These are phyloP conservation scores for Pyrenophora tritici-repentis DNA, from an alignment of 2,329 filamentous ascomycete genomes.

Conservation along the genomic window DNA sequence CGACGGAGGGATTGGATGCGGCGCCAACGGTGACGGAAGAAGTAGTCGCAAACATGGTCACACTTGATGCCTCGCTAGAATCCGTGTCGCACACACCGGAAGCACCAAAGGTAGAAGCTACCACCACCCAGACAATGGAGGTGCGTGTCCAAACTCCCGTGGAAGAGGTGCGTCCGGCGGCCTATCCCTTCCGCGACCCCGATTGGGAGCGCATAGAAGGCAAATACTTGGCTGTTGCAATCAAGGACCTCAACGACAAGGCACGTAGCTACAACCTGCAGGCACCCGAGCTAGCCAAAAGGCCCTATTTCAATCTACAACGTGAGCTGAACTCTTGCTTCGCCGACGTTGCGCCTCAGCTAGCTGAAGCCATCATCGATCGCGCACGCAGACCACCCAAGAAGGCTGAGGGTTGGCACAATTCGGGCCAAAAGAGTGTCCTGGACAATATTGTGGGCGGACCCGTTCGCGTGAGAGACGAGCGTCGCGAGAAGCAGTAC, in stretches of 20 bases:
- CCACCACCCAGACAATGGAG: constrained; percentile 22
- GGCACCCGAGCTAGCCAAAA: constrained; percentile 89
- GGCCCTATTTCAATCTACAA: constrained; percentile 84
- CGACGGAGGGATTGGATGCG: constrained; percentile 8
- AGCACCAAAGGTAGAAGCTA: constrained; percentile 1
- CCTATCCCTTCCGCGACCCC: constrained; percentile 73
- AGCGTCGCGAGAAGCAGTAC: constrained; percentile 71
- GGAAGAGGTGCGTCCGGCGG: constrained; percentile 44
- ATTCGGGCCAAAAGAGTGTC: constrained; percentile 56
- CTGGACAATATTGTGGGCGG: constrained; percentile 64
- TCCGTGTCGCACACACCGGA: constrained; percentile 1
- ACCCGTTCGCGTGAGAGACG: constrained; percentile 72
- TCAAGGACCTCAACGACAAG: constrained; percentile 77
- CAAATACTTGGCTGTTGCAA: constrained; percentile 75
- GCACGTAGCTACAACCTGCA: constrained; percentile 92
- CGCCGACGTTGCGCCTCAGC: constrained; percentile 78
- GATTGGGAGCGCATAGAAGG: constrained; percentile 74
- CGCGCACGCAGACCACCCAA: constrained; percentile 60
- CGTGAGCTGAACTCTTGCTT: constrained; percentile 82
- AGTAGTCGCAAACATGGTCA: constrained; percentile 29
- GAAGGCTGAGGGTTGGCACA: constrained; percentile 47
- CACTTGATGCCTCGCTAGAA: constrained; percentile 16
- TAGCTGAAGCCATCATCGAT: constrained; percentile 74
- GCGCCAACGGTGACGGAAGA: constrained; percentile 33
- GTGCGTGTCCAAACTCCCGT: constrained; percentile 12